Evolutionary conservation across 371 early-diverging fungal species (phyloP).

Genomic region (Circinella minor): DNA sequence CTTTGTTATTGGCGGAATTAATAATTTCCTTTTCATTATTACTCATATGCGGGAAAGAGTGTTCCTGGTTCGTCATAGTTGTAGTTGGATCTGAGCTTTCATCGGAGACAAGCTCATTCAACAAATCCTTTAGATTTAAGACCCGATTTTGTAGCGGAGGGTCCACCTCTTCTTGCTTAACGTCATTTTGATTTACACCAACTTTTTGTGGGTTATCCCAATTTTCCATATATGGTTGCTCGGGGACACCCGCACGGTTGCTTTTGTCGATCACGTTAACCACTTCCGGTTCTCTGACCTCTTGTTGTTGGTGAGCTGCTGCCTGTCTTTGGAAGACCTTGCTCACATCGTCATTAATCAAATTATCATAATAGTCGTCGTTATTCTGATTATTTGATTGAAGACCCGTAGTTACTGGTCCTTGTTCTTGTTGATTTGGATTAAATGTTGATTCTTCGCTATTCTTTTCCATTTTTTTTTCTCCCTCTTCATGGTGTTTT

Average conservation of each 20-base stretch:
- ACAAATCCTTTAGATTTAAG: conserved; percentile 19
- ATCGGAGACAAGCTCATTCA: conserved; percentile 18
- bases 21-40: background rate
- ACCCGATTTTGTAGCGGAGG: conserved; percentile 19
- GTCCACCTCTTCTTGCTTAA: background rate
- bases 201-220: background rate
- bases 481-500: too few relatives aligned
- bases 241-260: conserved; percentile 9
- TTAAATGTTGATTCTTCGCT: too few relatives aligned
- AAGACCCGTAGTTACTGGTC: background rate
- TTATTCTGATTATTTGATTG: background rate
- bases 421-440: too few relatives aligned
- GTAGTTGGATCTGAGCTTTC: background rate
- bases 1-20: background rate
- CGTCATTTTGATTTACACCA: background rate
- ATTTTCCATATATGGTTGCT: conserved; percentile 1
- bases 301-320: background rate
- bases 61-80: background rate
- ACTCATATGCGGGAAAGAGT: too few relatives aligned
- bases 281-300: background rate
- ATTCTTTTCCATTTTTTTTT: too few relatives aligned
- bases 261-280: conserved; percentile 6
- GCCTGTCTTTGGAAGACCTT: background rate
- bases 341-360: background rate
- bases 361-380: background rate